Conservation (phyloP, 257 asterid species). For the Forsythia suspensa region DNA sequence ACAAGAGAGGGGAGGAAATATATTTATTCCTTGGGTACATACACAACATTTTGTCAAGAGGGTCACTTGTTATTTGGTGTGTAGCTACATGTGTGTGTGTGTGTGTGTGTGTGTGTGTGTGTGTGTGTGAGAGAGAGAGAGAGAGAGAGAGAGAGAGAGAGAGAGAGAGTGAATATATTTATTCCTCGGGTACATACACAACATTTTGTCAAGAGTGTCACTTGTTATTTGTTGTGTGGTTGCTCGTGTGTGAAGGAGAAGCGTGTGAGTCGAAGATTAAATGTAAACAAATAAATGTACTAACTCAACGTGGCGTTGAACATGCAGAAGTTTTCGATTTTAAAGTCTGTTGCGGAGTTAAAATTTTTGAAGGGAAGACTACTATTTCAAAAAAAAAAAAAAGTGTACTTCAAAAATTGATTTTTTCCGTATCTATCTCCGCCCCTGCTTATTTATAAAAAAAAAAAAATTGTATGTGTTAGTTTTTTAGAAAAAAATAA, state of each 20-base stretch:
- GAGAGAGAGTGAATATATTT: conserved; percentile 24
- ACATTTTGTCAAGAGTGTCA: conserved; percentile 31
- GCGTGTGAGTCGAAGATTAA: too few relatives aligned
- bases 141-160: conserved; percentile 50
- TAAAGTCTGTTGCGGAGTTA: too few relatives aligned
- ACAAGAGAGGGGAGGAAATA: conserved; percentile 32
- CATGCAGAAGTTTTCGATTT: background rate
- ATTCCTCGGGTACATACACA: conserved; percentile 21
- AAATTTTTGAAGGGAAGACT: too few relatives aligned
- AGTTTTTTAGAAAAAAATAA: background rate
- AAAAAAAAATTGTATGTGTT: background rate
- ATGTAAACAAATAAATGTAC: too few relatives aligned
- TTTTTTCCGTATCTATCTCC: too few relatives aligned
- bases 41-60: conserved; percentile 31
- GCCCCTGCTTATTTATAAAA: background rate
- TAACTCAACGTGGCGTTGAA: background rate
- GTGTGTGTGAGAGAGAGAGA: conserved; percentile 53
- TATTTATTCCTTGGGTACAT: conserved; percentile 18
- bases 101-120: too few relatives aligned
- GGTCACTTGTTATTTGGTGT: conserved; percentile 22
- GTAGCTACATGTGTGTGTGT: background rate
- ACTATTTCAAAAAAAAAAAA: too few relatives aligned
- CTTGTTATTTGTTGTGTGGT: conserved; percentile 10
- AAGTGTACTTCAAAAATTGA: too few relatives aligned
- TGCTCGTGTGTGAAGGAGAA: too few relatives aligned